Evolutionary conservation across 495 filamentous ascomycete genomes (phyloP).

Genomic region (Penicillium odoratum): DNA sequence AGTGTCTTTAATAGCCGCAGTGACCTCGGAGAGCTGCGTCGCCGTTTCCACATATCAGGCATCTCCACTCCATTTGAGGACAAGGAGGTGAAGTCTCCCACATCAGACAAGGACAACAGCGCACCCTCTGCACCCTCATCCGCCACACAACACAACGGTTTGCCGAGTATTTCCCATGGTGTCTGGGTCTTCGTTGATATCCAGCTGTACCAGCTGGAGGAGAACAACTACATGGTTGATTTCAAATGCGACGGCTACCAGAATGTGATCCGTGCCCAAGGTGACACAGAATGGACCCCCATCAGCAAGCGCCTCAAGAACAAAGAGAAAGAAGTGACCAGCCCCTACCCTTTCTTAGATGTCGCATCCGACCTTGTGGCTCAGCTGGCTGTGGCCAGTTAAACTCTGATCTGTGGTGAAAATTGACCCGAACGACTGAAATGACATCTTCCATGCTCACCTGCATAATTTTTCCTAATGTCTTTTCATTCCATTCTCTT

Average conservation of each 20-base stretch:
- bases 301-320: slow-evolving; percentile 50
- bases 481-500: slow-evolving; percentile 4
- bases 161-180: slow-evolving; percentile 41
- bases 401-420: slow-evolving; percentile 4
- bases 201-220: slow-evolving; percentile 94
- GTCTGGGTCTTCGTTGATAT: slow-evolving; percentile 86
- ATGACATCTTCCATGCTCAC: slow-evolving; percentile 11
- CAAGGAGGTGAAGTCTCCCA: slow-evolving; percentile 22
- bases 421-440: slow-evolving; percentile 13
- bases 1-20: slow-evolving; percentile 59
- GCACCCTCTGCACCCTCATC: slow-evolving; percentile 42
- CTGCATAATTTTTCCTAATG: slow-evolving; percentile 9
- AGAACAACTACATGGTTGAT: slow-evolving; percentile 91
- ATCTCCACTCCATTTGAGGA: slow-evolving; percentile 36
- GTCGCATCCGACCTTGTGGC: slow-evolving; percentile 55
- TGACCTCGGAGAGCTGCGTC: slow-evolving; percentile 53
- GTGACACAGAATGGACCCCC: slow-evolving; percentile 46
- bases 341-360: slow-evolving; percentile 57
- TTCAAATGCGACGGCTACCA: slow-evolving; percentile 99
- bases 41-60: slow-evolving; percentile 48
- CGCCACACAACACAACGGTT: slow-evolving; percentile 36
- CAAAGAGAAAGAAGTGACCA: slow-evolving; percentile 57
- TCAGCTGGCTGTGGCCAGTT: slow-evolving; percentile 51
- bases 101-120: slow-evolving; percentile 31
- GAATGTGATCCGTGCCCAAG: slow-evolving; percentile 58